These are phyloP conservation scores for Sporothrix luriei DNA, from an alignment of 2,329 filamentous ascomycete species.

Conservation along the genomic window DNA sequence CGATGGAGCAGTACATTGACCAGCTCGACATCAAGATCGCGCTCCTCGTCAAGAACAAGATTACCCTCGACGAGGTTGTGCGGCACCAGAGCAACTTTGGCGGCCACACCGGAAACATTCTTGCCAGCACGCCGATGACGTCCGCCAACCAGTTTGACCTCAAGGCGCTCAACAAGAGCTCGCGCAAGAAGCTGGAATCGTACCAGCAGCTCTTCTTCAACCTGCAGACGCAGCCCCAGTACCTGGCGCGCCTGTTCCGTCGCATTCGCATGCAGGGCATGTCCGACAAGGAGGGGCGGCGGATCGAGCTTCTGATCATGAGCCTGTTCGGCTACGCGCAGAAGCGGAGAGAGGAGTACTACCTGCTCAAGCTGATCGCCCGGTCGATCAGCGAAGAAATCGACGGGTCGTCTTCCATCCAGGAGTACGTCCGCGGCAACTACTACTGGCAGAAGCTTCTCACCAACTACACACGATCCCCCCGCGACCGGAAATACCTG, in stretches of 20 bases:
- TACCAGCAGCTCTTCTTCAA: constrained; percentile 99
- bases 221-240: constrained; percentile 93
- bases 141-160: constrained; percentile 93
- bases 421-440: constrained; percentile 86
- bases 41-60: constrained; percentile 98
- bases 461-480: constrained; percentile 83
- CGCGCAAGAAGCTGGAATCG: constrained; percentile 88
- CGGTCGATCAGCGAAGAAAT: constrained; percentile 85
- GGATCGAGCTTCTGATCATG: constrained; percentile 93
- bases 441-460: constrained; percentile 93
- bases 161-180: constrained; percentile 96
- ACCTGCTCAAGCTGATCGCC: constrained; percentile 83
- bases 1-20: constrained; percentile 96
- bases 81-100: constrained; percentile 96
- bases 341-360: constrained; percentile 95
- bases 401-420: constrained; percentile 68
- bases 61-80: constrained; percentile 95
- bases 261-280: constrained; percentile 80
- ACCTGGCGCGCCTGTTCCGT: constrained; percentile 85
- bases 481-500: constrained; percentile 88
- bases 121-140: constrained; percentile 85
- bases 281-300: constrained; percentile 87
- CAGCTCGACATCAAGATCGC: constrained; percentile 99
- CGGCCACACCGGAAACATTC: constrained; percentile 73
- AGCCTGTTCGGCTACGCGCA: constrained; percentile 95